Percentiles rank a stretch among this genome's conserved stretches.
These are phyloP conservation scores for Taphrina deformans DNA, from an alignment of 1,139 yeast species.

Conservation along the genomic window DNA sequence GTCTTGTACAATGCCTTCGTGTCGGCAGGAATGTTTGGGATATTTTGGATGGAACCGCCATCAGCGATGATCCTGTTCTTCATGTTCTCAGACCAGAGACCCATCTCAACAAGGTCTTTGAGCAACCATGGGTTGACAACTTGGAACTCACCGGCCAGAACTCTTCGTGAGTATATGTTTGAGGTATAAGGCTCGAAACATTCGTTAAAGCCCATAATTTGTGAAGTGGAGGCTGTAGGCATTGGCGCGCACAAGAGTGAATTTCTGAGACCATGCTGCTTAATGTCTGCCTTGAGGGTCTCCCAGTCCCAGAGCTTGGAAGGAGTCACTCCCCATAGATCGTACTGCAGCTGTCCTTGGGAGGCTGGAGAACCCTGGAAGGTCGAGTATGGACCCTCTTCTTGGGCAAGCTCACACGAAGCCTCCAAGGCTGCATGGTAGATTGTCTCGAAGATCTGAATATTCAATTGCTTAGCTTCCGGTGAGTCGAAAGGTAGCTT, in stretches of 20 bases:
- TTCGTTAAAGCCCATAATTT: constrained; percentile 83
- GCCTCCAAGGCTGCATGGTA: constrained; percentile 84
- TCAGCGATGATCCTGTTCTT: constrained; percentile 75
- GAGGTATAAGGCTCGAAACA: constrained; percentile 92
- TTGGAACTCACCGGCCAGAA: constrained; percentile 84
- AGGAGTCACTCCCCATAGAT: constrained; percentile 77
- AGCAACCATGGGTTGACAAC: constrained; percentile 80
- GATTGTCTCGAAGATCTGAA: constrained; percentile 83
- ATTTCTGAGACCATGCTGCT: constrained; percentile 70
- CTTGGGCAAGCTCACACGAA: constrained; percentile 69
- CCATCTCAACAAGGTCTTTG: constrained; percentile 77
- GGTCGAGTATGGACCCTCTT: constrained; percentile 65
- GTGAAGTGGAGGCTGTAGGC: constrained; percentile 95
- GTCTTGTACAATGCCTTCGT: constrained; percentile 82
- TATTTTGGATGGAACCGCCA: constrained; percentile 82
- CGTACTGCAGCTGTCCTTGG: constrained; percentile 72
- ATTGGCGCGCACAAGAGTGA: constrained; percentile 84
- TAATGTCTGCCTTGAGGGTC: constrained; percentile 59
- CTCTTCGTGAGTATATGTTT: constrained; percentile 82
- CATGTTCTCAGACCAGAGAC: constrained; percentile 77
- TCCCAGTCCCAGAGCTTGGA: constrained; percentile 76
- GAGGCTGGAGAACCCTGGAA: constrained; percentile 83
- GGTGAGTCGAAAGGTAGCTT: constrained; percentile 77
- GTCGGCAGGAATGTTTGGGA: constrained; percentile 73
- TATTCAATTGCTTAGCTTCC: constrained; percentile 68